phyloP scores from a whole-genome alignment of 345 rosid species.

The Arabis hirsuta region DNA sequence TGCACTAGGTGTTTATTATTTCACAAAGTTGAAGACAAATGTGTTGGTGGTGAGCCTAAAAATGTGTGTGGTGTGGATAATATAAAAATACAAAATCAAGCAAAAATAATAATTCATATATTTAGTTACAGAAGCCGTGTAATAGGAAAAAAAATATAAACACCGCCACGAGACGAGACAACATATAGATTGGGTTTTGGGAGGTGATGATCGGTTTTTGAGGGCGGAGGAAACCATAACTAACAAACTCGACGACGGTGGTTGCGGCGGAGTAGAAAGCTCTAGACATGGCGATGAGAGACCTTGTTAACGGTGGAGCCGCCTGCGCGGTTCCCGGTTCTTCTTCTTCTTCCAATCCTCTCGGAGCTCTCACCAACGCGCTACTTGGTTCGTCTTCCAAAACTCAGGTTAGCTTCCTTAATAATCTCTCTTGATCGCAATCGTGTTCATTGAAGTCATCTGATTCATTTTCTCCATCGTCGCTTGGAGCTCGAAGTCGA shows the following conservation, averaged over 20 bases:
- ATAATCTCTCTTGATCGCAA: neutral
- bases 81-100: slow-evolving; percentile 2
- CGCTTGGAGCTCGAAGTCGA: neutral
- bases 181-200: slow-evolving; percentile 37
- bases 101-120: neutral
- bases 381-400: slow-evolving; percentile 90
- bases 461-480: neutral
- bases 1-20: no score
- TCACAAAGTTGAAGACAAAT: neutral
- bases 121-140: slow-evolving; percentile 8
- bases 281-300: slow-evolving; percentile 90
- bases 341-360: slow-evolving; percentile 88
- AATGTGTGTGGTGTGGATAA: slow-evolving; percentile 47
- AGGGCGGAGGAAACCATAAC: slow-evolving; percentile 13
- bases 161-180: slow-evolving; percentile 37
- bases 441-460: neutral
- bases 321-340: slow-evolving; percentile 95
- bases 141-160: slow-evolving; percentile 5
- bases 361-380: slow-evolving; percentile 93
- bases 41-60: slow-evolving; percentile 33
- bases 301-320: slow-evolving; percentile 91
- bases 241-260: slow-evolving; percentile 3
- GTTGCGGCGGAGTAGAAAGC: slow-evolving; percentile 19
- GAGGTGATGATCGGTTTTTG: slow-evolving; percentile 32
- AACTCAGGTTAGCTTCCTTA: slow-evolving; percentile 62